Evolutionary conservation across 2,329 filamentous ascomycete species (phyloP), one percentile per base, ranked within the genome.

Genomic region (Uncinocarpus reesii): DNA sequence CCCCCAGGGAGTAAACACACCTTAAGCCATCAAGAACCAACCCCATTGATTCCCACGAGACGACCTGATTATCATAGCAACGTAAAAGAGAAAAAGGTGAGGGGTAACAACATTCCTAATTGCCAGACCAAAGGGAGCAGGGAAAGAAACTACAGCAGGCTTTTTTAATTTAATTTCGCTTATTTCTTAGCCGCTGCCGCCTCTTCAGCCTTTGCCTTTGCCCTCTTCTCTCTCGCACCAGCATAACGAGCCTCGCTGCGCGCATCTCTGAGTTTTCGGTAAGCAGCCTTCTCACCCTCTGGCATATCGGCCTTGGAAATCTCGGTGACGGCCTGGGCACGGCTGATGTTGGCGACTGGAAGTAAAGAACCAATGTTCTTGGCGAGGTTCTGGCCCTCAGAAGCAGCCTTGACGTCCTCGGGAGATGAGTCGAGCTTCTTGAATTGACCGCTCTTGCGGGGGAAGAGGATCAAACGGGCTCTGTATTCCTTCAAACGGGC

Each of bases 401-500:
- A 72, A 69, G 80, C 79, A 63, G 81, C 72, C 69, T 81, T 83
- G 74, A 92, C 81, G 55, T 84, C 82, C 66, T 90, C 85, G 69
- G 86, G 86, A 71, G 83, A 77, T 57, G 83, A 83, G 75, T 95
- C 87, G 71, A 86, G 86, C 71, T 84, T 84, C 86, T 95, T 95
- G 76, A 83, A 80, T 76, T 92, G 82, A 75, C 89, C 89, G 70
- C 81, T 81, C 75, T 86, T 88, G 79, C 88, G 87, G 70, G 92
- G 92, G 80, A 98, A 95, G 70, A 98, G 81, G 71, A 98, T 95
- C 67, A 98, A 78, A 68, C 88, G 87, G 69, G 84, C 81, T 78
- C 84, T 86, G 88, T 95, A 98, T 71, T 87, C 87, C 81, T 95
- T 89, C 69, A 98, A 87, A 69, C 92, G 92, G 72, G 85, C 85